phyloP scores from a whole-genome alignment of 2,329 filamentous ascomycete species.

The Metarhizium humberi region DNA sequence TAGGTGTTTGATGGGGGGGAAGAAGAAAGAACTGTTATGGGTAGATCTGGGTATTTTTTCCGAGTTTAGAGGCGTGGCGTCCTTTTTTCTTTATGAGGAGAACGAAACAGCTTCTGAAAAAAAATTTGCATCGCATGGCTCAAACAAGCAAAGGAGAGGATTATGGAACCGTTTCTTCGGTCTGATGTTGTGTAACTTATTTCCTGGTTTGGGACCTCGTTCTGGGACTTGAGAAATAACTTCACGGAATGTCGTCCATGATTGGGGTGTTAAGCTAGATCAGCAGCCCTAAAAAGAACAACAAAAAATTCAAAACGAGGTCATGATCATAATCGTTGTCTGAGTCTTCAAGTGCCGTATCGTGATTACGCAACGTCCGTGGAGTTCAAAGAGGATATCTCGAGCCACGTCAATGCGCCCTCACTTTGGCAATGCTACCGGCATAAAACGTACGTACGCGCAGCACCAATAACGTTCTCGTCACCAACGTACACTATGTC shows the following conservation, averaged over 20 bases:
- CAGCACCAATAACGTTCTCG: background rate
- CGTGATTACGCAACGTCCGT: too few species aligned
- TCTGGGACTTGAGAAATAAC: slow-evolving; percentile 17
- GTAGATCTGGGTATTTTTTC: slow-evolving; percentile 2
- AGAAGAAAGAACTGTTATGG: slow-evolving; percentile 4
- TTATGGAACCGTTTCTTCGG: slow-evolving; percentile 14
- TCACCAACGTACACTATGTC: background rate
- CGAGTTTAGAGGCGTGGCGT: slow-evolving; percentile 25
- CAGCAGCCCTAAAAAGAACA: slow-evolving; percentile 22
- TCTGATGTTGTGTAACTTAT: slow-evolving; percentile 27
- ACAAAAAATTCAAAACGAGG: slow-evolving; percentile 22
- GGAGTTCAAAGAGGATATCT: too few species aligned
- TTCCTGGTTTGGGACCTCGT: slow-evolving; percentile 25
- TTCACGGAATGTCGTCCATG: slow-evolving; percentile 17
- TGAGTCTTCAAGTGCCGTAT: too few species aligned
- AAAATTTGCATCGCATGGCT: slow-evolving; percentile 30
- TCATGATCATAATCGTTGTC: slow-evolving; percentile 21
- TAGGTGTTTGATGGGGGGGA: slow-evolving; percentile 3
- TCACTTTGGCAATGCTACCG: background rate
- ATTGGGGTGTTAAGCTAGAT: slow-evolving; percentile 18
- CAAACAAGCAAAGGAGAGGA: slow-evolving; percentile 14
- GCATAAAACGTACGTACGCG: background rate
- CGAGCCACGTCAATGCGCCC: too few species aligned
- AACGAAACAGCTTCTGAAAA: slow-evolving; percentile 15
- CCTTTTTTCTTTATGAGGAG: slow-evolving; percentile 19